These are phyloP conservation scores for Aureobasidium sp. DNA, from an alignment of 2,329 filamentous ascomycete genomes.

Conservation along the genomic window DNA sequence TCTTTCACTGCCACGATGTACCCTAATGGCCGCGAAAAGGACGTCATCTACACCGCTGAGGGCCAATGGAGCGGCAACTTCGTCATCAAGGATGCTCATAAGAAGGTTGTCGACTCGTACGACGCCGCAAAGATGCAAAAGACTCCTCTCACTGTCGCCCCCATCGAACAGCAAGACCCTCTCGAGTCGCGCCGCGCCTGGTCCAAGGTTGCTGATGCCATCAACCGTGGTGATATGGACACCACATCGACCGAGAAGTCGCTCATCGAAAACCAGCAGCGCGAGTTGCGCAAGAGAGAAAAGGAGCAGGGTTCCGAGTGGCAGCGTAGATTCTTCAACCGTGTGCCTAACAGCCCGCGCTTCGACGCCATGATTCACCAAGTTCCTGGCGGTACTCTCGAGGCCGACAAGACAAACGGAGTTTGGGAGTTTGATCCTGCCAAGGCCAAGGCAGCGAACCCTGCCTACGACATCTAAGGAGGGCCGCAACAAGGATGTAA, in stretches of 20 bases:
- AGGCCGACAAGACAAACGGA: conserved; percentile 60
- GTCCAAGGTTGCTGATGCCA: conserved; percentile 75
- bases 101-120: conserved; percentile 39
- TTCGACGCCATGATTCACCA: conserved; percentile 44
- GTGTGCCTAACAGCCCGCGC: conserved; percentile 33
- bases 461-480: background rate
- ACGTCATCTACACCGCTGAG: conserved; percentile 69
- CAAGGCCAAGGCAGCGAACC: conserved; percentile 12
- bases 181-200: conserved; percentile 85
- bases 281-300: conserved; percentile 67
- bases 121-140: conserved; percentile 43
- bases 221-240: conserved; percentile 78
- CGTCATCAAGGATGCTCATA: conserved; percentile 62
- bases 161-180: conserved; percentile 72
- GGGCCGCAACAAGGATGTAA: background rate
- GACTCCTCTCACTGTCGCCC: conserved; percentile 63
- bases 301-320: conserved; percentile 67
- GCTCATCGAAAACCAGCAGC: conserved; percentile 84
- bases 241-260: conserved; percentile 69
- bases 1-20: conserved; percentile 71
- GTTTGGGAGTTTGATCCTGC: conserved; percentile 54
- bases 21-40: conserved; percentile 62
- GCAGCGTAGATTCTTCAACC: conserved; percentile 75
- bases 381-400: conserved; percentile 39
- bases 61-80: conserved; percentile 89